Percentiles rank a stretch among this genome's conserved stretches.
Conservation (phyloP, 164 flowering plant species). For the Santalum album region DNA sequence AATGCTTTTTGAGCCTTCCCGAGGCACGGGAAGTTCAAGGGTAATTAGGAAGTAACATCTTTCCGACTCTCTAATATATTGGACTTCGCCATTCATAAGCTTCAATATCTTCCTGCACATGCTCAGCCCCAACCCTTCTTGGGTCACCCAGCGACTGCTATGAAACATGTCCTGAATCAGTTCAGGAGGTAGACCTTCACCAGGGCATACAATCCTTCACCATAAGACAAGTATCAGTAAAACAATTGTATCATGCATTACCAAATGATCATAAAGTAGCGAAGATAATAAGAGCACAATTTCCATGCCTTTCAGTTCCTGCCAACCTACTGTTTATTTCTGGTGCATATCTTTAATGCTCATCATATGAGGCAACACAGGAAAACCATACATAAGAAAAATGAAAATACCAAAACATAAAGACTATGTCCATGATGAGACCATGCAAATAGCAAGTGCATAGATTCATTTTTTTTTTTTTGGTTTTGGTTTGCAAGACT, state of each 20-base stretch:
- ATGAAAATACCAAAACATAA: too few species aligned
- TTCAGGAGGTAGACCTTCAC: slow-evolving; percentile 77
- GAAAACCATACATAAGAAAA: too few species aligned
- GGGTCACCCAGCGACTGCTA: slow-evolving; percentile 48
- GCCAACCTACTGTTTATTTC: too few species aligned
- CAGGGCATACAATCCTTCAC: slow-evolving; percentile 65
- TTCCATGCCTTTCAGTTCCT: too few species aligned
- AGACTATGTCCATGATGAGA: too few species aligned
- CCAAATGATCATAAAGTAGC: background rate
- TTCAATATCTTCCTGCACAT: slow-evolving; percentile 67
- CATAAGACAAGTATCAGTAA: background rate
- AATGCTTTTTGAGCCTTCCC: slow-evolving; percentile 17
- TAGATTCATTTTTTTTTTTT: too few species aligned
- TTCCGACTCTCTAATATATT: slow-evolving; percentile 70
- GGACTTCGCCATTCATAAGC: slow-evolving; percentile 79
- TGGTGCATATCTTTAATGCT: too few species aligned
- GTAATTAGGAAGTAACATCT: slow-evolving; percentile 53
- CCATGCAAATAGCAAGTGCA: too few species aligned
- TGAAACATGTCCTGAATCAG: slow-evolving; percentile 80
- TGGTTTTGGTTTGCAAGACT: too few species aligned
- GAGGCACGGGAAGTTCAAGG: slow-evolving; percentile 48
- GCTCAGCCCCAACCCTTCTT: slow-evolving; percentile 83
- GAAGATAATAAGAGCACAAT: background rate
- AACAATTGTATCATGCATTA: background rate
- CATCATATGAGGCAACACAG: too few species aligned